A percentile compares a stretch with the other conserved stretches of the same genome.
These are phyloP conservation scores for Drechslerella coelobrocha DNA, from an alignment of 2,329 filamentous ascomycete species.

Conservation along the genomic window DNA sequence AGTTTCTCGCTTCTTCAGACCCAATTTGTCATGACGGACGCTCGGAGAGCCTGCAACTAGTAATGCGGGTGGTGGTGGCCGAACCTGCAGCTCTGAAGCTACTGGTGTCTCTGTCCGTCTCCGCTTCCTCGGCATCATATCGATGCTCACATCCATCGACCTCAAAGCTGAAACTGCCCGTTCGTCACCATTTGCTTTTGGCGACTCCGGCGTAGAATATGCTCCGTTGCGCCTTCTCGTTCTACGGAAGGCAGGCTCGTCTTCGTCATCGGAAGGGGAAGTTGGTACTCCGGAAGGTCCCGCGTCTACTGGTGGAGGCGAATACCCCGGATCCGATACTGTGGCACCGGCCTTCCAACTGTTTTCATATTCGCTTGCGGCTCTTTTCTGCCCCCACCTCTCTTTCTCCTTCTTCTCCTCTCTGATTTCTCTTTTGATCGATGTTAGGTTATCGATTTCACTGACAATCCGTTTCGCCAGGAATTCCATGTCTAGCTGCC, in stretches of 20 bases:
- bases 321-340: too few relatives aligned
- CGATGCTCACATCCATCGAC: neutral
- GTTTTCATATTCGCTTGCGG: neutral
- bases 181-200: too few relatives aligned
- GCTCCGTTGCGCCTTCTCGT: neutral
- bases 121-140: neutral
- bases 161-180: too few relatives aligned
- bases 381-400: too few relatives aligned
- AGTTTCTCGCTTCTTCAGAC: neutral
- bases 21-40: neutral
- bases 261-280: neutral
- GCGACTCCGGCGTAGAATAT: neutral
- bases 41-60: neutral
- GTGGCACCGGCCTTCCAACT: neutral
- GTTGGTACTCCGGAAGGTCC: too few relatives aligned
- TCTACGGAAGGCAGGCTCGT: neutral
- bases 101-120: neutral
- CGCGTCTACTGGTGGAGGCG: too few relatives aligned
- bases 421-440: neutral
- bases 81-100: neutral
- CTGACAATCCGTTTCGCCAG: constrained; percentile 1
- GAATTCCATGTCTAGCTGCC: neutral
- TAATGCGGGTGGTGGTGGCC: neutral
- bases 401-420: neutral
- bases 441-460: neutral